Conservation (phyloP, 23 red algal species). For the Gracilaria caudata region DNA sequence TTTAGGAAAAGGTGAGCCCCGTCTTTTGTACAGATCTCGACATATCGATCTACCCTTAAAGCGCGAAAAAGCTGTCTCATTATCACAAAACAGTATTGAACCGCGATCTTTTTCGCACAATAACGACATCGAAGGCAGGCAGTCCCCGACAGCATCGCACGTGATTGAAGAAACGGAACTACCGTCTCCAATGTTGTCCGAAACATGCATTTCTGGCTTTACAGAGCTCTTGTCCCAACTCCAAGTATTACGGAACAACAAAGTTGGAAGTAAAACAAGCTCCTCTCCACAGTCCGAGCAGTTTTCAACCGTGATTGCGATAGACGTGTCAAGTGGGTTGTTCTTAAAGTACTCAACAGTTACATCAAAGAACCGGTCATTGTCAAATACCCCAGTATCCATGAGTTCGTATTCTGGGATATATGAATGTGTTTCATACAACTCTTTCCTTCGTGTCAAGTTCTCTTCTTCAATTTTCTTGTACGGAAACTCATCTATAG, state of each 20-base stretch:
- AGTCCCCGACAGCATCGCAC: neutral
- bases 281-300: neutral
- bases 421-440: conserved; percentile 2
- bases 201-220: neutral
- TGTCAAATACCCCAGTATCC: conserved; percentile 8
- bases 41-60: neutral
- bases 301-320: conserved; percentile 6
- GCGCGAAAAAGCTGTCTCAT: neutral
- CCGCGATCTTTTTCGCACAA: conserved; percentile 15
- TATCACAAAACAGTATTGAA: conserved; percentile 8
- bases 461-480: neutral
- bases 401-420: conserved; percentile 6
- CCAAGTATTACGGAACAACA: conserved; percentile 6
- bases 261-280: neutral
- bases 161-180: neutral
- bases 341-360: conserved; percentile 4
- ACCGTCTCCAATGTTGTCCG: neutral
- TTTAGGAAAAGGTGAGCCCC: neutral
- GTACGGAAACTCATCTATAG: neutral
- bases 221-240: neutral
- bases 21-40: conserved; percentile 2
- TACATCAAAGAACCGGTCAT: neutral
- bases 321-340: neutral
- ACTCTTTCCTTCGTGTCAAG: neutral
- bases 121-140: neutral